These are phyloP conservation scores for Neurospora sp. DNA, from an alignment of 495 filamentous ascomycete species.

Conservation along the genomic window DNA sequence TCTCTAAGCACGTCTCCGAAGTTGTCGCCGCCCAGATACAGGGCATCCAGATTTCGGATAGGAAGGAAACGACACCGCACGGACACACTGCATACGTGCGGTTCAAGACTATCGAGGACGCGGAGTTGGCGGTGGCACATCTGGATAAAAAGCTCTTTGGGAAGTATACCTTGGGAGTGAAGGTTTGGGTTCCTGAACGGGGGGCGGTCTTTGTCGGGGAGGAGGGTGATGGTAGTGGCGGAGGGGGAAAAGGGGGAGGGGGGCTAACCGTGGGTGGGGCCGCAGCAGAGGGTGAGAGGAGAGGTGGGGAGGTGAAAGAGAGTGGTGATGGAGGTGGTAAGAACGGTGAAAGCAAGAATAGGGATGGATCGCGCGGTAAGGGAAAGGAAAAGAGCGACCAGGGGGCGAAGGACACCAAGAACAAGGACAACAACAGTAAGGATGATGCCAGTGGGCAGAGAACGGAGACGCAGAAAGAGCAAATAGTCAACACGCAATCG, in stretches of 20 bases:
- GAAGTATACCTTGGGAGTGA: not conserved
- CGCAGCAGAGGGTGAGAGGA: not conserved
- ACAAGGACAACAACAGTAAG: not conserved
- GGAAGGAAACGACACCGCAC: not conserved
- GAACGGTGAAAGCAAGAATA: not conserved
- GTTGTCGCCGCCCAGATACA: not conserved
- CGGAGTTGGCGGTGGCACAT: not conserved
- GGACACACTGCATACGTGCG: slow-evolving; percentile 2
- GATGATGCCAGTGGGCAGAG: not conserved
- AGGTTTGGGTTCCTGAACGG: not conserved
- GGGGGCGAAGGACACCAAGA: not conserved
- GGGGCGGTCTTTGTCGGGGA: not conserved
- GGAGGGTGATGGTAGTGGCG: not conserved
- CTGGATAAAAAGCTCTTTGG: not conserved
- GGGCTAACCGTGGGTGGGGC: not conserved
- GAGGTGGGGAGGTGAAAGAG: not conserved
- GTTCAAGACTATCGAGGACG: not conserved
- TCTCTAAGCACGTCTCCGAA: slow-evolving; percentile 1
- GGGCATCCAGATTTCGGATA: not conserved
- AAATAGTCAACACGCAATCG: not conserved
- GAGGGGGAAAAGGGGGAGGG: not conserved
- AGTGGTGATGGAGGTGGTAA: not conserved
- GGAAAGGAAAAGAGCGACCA: not conserved
- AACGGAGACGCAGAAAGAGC: not conserved
- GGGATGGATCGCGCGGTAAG: not conserved